Evolutionary conservation across 257 asterid species (phyloP).

Genomic region (Osmanthus fragrans): DNA sequence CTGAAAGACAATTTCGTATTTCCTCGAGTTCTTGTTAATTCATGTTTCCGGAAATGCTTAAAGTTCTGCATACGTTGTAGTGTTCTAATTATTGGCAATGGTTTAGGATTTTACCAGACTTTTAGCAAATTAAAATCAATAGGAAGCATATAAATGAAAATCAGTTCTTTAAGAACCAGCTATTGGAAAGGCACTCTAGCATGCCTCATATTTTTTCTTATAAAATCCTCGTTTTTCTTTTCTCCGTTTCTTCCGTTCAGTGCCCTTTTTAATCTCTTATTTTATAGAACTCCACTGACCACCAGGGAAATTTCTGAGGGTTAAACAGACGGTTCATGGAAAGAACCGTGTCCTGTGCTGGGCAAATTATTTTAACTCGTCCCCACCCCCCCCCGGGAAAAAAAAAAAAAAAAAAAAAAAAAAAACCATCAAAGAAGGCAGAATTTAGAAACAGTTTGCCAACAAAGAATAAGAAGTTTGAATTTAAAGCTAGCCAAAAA

Average conservation of each 20-base stretch:
- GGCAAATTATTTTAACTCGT: not conserved
- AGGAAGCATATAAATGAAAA: not conserved
- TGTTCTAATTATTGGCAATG: not conserved
- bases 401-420: no score
- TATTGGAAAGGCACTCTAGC: not conserved
- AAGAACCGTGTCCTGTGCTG: not conserved
- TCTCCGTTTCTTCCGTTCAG: not conserved
- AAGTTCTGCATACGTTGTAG: not conserved
- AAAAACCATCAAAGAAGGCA: no score
- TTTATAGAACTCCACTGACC: not conserved
- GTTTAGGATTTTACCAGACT: not conserved
- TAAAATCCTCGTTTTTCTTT: not conserved
- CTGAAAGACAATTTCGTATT: not conserved
- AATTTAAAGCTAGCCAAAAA: constrained; percentile 19
- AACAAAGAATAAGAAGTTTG: constrained; percentile 6
- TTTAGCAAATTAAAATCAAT: not conserved
- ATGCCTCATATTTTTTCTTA: not conserved
- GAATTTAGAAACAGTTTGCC: not conserved
- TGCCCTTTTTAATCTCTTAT: not conserved
- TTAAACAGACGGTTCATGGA: not conserved
- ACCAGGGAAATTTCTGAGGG: not conserved
- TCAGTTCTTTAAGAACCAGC: not conserved
- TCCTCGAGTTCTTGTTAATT: not conserved
- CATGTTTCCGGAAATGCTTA: not conserved
- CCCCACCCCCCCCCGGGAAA: not conserved